Percentiles rank a stretch among this genome's conserved stretches.
These are phyloP conservation scores for Podaxis carcinomalis DNA, from an alignment of 768 basidiomycete species.

Conservation along the genomic window DNA sequence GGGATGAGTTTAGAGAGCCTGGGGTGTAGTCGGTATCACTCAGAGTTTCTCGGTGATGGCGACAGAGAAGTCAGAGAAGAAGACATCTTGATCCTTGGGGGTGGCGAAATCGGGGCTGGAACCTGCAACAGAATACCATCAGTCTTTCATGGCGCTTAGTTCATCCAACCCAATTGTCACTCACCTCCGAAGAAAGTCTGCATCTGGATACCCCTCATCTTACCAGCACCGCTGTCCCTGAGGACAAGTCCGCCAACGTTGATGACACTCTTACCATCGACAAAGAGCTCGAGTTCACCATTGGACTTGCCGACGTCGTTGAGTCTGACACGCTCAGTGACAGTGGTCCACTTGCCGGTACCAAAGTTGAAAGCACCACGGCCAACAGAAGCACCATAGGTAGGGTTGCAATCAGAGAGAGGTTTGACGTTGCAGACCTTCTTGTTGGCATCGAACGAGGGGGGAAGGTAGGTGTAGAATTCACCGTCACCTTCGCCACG, in stretches of 20 bases:
- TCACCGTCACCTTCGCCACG: constrained; percentile 54
- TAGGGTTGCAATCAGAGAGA: constrained; percentile 49
- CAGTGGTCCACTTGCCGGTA: constrained; percentile 59
- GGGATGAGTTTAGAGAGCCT: neutral
- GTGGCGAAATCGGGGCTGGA: constrained; percentile 35
- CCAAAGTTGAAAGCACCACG: constrained; percentile 63
- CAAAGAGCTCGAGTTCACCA: constrained; percentile 65
- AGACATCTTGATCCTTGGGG: constrained; percentile 58
- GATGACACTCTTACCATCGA: constrained; percentile 61
- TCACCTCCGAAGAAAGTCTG: constrained; percentile 76
- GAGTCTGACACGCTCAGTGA: constrained; percentile 64
- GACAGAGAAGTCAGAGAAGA: constrained; percentile 68
- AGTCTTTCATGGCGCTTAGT: neutral
- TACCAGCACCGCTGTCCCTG: constrained; percentile 40
- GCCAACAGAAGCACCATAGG: constrained; percentile 62
- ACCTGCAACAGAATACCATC: constrained; percentile 12
- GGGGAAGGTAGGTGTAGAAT: constrained; percentile 68
- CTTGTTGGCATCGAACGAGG: constrained; percentile 39
- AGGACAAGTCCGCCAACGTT: constrained; percentile 54
- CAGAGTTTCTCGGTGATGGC: constrained; percentile 50
- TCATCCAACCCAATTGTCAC: neutral
- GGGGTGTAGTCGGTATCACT: constrained; percentile 12
- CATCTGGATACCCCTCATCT: constrained; percentile 64
- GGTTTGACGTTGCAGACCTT: constrained; percentile 45
- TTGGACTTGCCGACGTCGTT: constrained; percentile 67